Evolutionary conservation across 495 filamentous ascomycete species (phyloP).

Genomic region (Aspergillus panamensis): DNA sequence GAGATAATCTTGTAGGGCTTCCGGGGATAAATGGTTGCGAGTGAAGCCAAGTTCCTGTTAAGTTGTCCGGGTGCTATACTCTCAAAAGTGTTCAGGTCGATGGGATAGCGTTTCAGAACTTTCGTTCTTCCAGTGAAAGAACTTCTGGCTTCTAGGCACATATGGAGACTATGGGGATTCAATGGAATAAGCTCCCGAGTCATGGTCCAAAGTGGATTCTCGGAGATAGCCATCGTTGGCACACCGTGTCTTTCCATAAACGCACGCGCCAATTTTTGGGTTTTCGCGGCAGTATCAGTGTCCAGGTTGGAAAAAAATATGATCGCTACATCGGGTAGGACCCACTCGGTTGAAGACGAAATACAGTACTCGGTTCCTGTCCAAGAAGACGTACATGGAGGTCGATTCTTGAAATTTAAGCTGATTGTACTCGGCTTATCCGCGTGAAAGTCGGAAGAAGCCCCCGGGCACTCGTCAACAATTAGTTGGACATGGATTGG

Average conservation of each 20-base stretch:
- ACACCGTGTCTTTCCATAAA: conserved; percentile 65
- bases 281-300: conserved; percentile 42
- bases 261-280: conserved; percentile 50
- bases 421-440: conserved; percentile 46
- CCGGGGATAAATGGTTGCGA: conserved; percentile 50
- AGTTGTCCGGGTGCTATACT: conserved; percentile 70
- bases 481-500: conserved; percentile 73
- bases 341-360: conserved; percentile 52
- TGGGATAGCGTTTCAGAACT: conserved; percentile 59
- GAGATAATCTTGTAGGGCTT: conserved; percentile 27
- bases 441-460: conserved; percentile 41
- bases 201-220: conserved; percentile 52
- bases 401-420: conserved; percentile 57
- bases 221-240: conserved; percentile 64
- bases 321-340: conserved; percentile 67
- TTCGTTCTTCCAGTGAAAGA: conserved; percentile 45
- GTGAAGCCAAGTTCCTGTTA: conserved; percentile 68
- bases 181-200: conserved; percentile 42
- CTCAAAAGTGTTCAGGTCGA: conserved; percentile 69
- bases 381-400: conserved; percentile 43
- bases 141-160: conserved; percentile 64
- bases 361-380: conserved; percentile 47
- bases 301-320: conserved; percentile 62
- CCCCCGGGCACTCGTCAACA: conserved; percentile 66
- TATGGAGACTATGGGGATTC: conserved; percentile 57